Evolutionary conservation across 495 filamentous ascomycete genomes (phyloP), one percentile per base, ranked within the genome.

Genomic region (Penicillium cosmopolitanum): DNA sequence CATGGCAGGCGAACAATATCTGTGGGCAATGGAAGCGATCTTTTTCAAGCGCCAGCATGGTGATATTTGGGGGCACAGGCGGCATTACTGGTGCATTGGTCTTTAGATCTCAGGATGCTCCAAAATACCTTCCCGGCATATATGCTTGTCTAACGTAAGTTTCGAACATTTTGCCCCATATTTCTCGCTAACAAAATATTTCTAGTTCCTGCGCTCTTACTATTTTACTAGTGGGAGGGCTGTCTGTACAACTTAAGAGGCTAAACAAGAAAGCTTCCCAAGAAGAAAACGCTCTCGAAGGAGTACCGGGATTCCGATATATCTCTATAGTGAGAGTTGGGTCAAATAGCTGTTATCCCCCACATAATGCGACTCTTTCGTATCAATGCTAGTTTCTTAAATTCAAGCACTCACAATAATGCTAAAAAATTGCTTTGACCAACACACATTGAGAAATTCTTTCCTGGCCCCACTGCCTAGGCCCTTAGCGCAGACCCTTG

Each of bases 1-100:
- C 82, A 2, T 85, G 83, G 67, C 84, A 87, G 63, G 75, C 81
- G 1, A 85, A 84, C 61, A 85, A 86, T 57, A 79, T 85, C 59
- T 79, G 78, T 16, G 83, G 83, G 7, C 82, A 87, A 61, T 85
- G 82, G 82, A 84, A 83, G 56, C 77, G 84, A 10, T 83, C 82
- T 2, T 80, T 87, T 50, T 71, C 69, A 42, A 81, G 78, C 19
- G 82, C 82, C 0, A 76, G 72, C 0, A 71, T 83, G 51, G 78
- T 66, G 13, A 75, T 71, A 11, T 65, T 73, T 9, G 82, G 80
- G 18, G 81, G 78, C 51, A 76, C 85, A 43, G 84, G 83, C n/a
- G 83, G 83, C 11, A 82, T 87, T 57, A 70, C 77, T 38, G 82
- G 80, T 7, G 69, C 73, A 9, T 66, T 77, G 33, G 78, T 85